A percentile compares a stretch with the other conserved stretches of the same genome.
Evolutionary conservation across 2,329 filamentous ascomycete genomes (phyloP).

Genomic region (Penicillium sp.): DNA sequence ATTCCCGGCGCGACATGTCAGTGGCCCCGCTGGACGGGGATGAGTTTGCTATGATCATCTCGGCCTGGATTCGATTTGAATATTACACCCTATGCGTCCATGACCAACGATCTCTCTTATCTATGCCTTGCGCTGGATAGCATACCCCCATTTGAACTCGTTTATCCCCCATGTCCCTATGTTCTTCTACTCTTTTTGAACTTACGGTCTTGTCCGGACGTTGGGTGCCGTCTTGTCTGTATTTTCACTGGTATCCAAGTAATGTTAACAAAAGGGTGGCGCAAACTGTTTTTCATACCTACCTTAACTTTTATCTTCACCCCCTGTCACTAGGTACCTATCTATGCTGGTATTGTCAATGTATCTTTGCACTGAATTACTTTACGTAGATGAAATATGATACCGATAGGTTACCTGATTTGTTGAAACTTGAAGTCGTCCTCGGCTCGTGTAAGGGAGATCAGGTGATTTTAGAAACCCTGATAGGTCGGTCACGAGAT

Average conservation of each 20-base stretch:
- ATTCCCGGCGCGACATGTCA: conserved; percentile 10
- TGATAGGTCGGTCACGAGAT: no score
- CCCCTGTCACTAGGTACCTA: no score
- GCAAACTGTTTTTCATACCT: neutral
- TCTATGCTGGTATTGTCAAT: no score
- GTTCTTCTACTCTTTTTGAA: neutral
- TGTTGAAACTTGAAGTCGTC: no score
- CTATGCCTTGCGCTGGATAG: conserved; percentile 5
- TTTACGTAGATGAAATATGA: no score
- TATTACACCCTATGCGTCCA: conserved; percentile 15
- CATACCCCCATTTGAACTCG: neutral
- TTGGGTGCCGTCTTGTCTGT: conserved; percentile 1
- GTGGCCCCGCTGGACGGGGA: conserved; percentile 19
- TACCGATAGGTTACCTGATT: no score
- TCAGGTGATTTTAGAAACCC: no score
- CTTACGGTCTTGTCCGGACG: conserved; percentile 13
- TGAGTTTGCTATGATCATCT: conserved; percentile 16
- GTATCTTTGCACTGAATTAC: no score
- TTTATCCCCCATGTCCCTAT: neutral
- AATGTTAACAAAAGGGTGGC: conserved; percentile 5
- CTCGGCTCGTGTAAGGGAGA: no score
- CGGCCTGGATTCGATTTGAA: neutral
- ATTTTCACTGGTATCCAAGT: neutral
- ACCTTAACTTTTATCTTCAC: neutral
- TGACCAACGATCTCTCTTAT: conserved; percentile 20